phyloP scores from a whole-genome alignment of 371 early-diverging fungal species.

The Mucor velutinosus region DNA sequence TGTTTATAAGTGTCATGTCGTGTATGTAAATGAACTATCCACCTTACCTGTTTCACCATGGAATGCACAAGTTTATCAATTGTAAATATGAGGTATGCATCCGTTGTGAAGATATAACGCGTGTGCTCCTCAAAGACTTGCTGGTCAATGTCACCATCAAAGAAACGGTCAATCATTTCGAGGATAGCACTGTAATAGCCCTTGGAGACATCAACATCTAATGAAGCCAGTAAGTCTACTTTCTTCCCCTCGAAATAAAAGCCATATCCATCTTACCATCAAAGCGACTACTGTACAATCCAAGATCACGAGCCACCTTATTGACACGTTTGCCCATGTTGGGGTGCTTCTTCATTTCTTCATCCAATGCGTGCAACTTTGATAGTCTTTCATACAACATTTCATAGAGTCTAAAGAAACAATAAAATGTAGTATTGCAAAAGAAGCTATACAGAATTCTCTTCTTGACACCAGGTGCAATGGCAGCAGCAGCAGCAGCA shows the following conservation, averaged over 20 bases:
- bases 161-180: constrained; percentile 73
- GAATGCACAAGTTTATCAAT: constrained; percentile 84
- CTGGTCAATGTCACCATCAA: constrained; percentile 85
- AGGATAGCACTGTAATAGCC: constrained; percentile 80
- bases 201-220: constrained; percentile 51
- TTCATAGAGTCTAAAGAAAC: constrained; percentile 88
- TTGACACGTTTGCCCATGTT: constrained; percentile 65
- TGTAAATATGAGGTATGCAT: constrained; percentile 86
- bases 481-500: constrained; percentile 58
- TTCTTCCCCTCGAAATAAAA: background rate
- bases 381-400: constrained; percentile 80
- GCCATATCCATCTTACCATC: constrained; percentile 37
- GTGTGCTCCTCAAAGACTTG: constrained; percentile 90
- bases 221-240: background rate
- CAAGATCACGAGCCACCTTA: constrained; percentile 82
- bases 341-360: constrained; percentile 59
- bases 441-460: constrained; percentile 61
- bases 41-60: constrained; percentile 77
- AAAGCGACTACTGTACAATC: constrained; percentile 64
- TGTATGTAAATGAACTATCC: background rate
- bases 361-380: constrained; percentile 76
- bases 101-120: constrained; percentile 83
- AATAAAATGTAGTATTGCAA: constrained; percentile 81
- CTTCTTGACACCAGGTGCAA: constrained; percentile 46
- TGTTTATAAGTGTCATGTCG: background rate